Base-by-base conservation (phyloP, 2,329 filamentous ascomycete genomes). In the Ilyonectria robusta region DNA sequence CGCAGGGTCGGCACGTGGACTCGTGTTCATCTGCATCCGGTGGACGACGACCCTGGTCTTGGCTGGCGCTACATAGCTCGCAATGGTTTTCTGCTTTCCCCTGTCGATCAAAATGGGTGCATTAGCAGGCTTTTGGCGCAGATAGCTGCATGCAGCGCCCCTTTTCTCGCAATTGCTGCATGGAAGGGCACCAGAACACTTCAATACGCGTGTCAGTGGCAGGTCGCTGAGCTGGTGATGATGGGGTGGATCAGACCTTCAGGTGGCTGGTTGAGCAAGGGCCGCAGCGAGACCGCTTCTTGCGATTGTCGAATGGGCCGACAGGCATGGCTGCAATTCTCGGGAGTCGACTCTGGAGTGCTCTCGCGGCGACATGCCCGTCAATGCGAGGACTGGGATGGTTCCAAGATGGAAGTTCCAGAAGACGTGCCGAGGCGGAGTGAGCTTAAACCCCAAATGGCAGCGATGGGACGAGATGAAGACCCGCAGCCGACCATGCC, bases 181-280 rank as follows among this genome's bases (percentile, higher is more conserved):
- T 6, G 79, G 78, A 23, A 55, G 29, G 7, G 48, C 65, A 40
- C 80, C 80, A 58, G 78, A 80, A 67, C 80, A 81, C 79, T 81
- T 6, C 1, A 5, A 51, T n/a, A 21, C 26, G 4, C 31, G 1
- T 17, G 11, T 67, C 46, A 40, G 59, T 42, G 17, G 17, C 50
- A 9, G 31, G 35, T 35, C 29, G 23, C n/a, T 11, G 6, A 13
- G 21, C 15, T 2, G 7, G 15, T 23, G 7, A 37, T 21, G 23
- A 23, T 4, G 23, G 7, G 44, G 44, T 13, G 50, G 47, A 10
- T 47, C 71, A 9, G 51, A 78, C 80, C 69, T 81, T 81, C 9
- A 81, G 70, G 62, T 81, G 80, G 56, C 78, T 79, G 26, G 62
- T 54, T 3, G 73, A 71, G 48, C 80, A 81, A 5, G 70, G 59